phyloP scores from a whole-genome alignment of 1,284 basidiomycete genomes.

The Melampsora abietis-canadensis region DNA sequence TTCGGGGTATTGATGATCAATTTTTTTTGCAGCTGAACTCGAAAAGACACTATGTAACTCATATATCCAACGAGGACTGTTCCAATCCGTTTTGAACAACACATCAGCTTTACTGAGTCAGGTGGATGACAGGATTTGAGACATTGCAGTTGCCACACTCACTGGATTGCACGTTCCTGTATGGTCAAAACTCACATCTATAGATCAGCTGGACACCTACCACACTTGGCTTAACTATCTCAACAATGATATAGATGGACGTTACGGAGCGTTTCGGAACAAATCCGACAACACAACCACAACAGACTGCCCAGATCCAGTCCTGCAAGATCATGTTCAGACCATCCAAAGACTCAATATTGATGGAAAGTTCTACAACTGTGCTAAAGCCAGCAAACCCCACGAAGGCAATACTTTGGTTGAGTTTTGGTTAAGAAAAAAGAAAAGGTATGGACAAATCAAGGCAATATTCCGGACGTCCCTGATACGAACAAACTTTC shows the following conservation, averaged over 20 bases:
- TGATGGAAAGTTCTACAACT: neutral
- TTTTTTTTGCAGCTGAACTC: neutral
- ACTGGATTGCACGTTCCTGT: neutral
- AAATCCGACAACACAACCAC: neutral
- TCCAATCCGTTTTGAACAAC: neutral
- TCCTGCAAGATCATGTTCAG: neutral
- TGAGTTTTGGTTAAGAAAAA: neutral
- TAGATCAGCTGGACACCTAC: neutral
- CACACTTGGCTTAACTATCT: neutral
- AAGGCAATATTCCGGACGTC: neutral
- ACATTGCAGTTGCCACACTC: neutral
- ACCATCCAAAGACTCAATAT: neutral
- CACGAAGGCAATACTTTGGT: neutral
- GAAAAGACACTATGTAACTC: neutral
- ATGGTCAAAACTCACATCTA: neutral
- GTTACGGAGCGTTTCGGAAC: neutral
- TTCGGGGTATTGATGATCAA: neutral
- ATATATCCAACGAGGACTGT: neutral
- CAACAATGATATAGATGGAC: neutral
- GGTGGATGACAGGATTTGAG: neutral
- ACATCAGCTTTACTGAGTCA: neutral
- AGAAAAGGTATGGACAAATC: neutral
- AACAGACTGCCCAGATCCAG: neutral
- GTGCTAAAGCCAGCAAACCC: neutral
- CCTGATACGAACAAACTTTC: neutral